Conservation (phyloP, 2,329 filamentous ascomycete species). For the Aspergillus clavatus region DNA sequence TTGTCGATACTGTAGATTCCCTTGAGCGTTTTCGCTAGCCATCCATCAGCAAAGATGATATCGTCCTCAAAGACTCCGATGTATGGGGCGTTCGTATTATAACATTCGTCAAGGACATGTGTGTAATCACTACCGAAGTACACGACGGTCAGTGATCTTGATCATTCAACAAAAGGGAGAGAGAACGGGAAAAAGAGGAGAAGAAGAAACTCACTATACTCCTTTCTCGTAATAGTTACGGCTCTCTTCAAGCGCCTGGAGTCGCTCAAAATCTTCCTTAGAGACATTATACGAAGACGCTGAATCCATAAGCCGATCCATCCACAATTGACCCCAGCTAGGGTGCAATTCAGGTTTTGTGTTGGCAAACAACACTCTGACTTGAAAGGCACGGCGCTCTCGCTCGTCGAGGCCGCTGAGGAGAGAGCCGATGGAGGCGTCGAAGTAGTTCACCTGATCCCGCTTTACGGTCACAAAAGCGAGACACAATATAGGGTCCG, state of each 20-base stretch:
- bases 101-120: slow-evolving; percentile 26
- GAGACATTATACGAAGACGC: slow-evolving; percentile 19
- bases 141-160: neutral
- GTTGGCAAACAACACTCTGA: slow-evolving; percentile 22
- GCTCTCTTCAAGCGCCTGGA: slow-evolving; percentile 21
- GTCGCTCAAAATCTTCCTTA: slow-evolving; percentile 12
- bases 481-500: slow-evolving; percentile 16
- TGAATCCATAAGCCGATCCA: slow-evolving; percentile 15
- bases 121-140: slow-evolving; percentile 25
- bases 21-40: slow-evolving; percentile 29
- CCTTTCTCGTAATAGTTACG: slow-evolving; percentile 30
- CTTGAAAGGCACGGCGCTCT: slow-evolving; percentile 19
- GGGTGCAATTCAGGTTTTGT: slow-evolving; percentile 22
- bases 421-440: slow-evolving; percentile 22
- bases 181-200: neutral
- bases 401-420: slow-evolving; percentile 17
- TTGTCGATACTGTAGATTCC: slow-evolving; percentile 12
- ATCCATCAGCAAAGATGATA: slow-evolving; percentile 35
- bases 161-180: too few species aligned
- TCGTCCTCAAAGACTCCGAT: slow-evolving; percentile 37
- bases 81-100: slow-evolving; percentile 27
- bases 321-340: slow-evolving; percentile 23
- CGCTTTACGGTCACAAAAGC: slow-evolving; percentile 22
- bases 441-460: slow-evolving; percentile 23
- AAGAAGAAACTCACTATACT: slow-evolving; percentile 23